Evolutionary conservation across 2,329 filamentous ascomycete genomes (phyloP).

Genomic region (Colletotrichum higginsianum): DNA sequence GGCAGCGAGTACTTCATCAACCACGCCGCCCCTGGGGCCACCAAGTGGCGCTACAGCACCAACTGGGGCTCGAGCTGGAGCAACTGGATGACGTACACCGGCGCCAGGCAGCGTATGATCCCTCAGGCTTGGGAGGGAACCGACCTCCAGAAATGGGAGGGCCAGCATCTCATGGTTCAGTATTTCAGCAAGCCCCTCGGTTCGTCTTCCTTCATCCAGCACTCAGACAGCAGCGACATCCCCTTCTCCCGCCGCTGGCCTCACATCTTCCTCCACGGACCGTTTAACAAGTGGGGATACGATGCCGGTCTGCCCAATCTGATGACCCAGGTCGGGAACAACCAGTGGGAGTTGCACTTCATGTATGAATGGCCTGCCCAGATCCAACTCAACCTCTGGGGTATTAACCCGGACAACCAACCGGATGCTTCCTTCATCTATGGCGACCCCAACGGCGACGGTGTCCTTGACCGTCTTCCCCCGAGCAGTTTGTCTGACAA

Average conservation of each 20-base stretch:
- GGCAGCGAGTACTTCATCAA: constrained; percentile 60
- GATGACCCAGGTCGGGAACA: constrained; percentile 56
- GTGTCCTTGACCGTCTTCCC: constrained; percentile 73
- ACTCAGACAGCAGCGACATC: constrained; percentile 63
- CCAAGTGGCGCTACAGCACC: constrained; percentile 73
- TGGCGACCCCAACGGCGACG: constrained; percentile 75
- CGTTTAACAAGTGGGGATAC: constrained; percentile 75
- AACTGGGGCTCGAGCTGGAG: constrained; percentile 74
- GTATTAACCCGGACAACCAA: constrained; percentile 73
- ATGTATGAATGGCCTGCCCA: constrained; percentile 75
- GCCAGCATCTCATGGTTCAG: constrained; percentile 74
- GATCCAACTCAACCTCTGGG: constrained; percentile 77
- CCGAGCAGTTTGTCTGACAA: constrained; percentile 70
- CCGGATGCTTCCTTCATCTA: constrained; percentile 72
- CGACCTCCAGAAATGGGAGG: constrained; percentile 69
- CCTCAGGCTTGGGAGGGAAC: constrained; percentile 72
- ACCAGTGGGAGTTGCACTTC: constrained; percentile 71
- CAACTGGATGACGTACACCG: constrained; percentile 70
- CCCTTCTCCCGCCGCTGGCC: constrained; percentile 66
- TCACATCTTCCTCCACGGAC: constrained; percentile 74
- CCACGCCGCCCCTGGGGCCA: constrained; percentile 74
- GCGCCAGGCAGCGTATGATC: constrained; percentile 63
- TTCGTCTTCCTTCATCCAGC: constrained; percentile 72
- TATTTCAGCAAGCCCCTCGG: constrained; percentile 74
- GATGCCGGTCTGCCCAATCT: constrained; percentile 63